Evolutionary conservation across 768 basidiomycete species (phyloP), one percentile per base, ranked within the genome.

Genomic region (Boletus eberwhitei): DNA sequence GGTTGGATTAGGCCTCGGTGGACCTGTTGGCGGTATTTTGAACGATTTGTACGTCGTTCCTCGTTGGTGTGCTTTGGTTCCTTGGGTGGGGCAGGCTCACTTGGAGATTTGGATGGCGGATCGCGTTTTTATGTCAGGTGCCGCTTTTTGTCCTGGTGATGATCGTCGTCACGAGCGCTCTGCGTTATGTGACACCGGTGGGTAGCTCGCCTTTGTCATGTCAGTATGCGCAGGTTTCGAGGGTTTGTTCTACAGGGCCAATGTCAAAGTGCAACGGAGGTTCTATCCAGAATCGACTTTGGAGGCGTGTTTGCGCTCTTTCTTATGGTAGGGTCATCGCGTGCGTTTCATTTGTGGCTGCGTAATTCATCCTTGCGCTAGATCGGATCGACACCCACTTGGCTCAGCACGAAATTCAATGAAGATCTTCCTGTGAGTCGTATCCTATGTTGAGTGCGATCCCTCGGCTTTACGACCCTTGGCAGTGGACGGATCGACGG

Each of bases 61-160:
- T 26, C 19, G 22, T 21, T 31, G 2, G 12, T 12, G 11, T 32
- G n/a, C 13, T 5, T 50, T 12, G 17, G 13, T 32, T 21, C 4
- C 6, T 35, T 48, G 8, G 6, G 31, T 16, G 3, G 17, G 31
- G 8, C 8, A 26, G 24, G 39, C 40, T 55, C 8, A 51, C 8
- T 3, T 17, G 37, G 4, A 61, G 62, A 8, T 57, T 64, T 45
- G 62, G 62, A 17, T 64, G 62, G 62, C 60, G 60, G n/a, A 8
- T 36, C 14, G 50, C 59, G 6, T 61, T 61, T 41, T 41, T 57
- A 16, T 51, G 46, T 26, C 60, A 61, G 24, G 39, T 58, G 7
- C 59, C 55, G 0, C 40, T 52, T 4, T 50, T 61, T 46, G 9
- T 54, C 2, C 3, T 54, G 26, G 46, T 55, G 17, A 24, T 52